Conservation (phyloP, 2,329 filamentous ascomycete genomes). For the Colletotrichum magnum region DNA sequence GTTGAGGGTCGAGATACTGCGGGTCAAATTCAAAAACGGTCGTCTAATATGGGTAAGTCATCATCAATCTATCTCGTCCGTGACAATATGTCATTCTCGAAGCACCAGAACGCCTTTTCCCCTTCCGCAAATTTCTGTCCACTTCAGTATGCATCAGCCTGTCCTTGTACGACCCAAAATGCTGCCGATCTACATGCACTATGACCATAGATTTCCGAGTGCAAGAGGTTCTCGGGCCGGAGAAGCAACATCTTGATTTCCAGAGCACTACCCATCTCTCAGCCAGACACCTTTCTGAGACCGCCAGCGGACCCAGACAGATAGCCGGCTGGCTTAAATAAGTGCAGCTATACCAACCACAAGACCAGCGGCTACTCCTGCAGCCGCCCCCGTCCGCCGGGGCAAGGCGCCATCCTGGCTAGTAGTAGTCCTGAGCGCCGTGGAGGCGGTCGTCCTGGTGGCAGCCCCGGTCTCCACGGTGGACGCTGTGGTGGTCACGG, state of each 20-base stretch:
- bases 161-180: no score
- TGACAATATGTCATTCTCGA: conserved; percentile 1
- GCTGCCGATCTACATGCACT: no score
- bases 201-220: no score
- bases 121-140: no score
- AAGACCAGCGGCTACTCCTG: conserved; percentile 11
- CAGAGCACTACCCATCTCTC: no score
- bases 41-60: not conserved
- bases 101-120: conserved; percentile 2
- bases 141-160: no score
- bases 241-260: no score
- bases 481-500: conserved; percentile 48
- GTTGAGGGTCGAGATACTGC: no score
- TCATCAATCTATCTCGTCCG: conserved; percentile 6
- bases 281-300: no score
- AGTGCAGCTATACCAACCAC: conserved; percentile 32
- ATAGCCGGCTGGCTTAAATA: not conserved
- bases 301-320: not conserved
- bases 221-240: no score
- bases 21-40: not conserved
- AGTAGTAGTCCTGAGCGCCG: conserved; percentile 47
- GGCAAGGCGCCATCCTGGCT: conserved; percentile 27
- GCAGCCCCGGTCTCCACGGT: conserved; percentile 40
- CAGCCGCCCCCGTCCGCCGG: conserved; percentile 22
- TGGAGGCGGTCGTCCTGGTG: conserved; percentile 42